Evolutionary conservation across 345 rosid species (phyloP).

Genomic region (Limnanthes douglasii): DNA sequence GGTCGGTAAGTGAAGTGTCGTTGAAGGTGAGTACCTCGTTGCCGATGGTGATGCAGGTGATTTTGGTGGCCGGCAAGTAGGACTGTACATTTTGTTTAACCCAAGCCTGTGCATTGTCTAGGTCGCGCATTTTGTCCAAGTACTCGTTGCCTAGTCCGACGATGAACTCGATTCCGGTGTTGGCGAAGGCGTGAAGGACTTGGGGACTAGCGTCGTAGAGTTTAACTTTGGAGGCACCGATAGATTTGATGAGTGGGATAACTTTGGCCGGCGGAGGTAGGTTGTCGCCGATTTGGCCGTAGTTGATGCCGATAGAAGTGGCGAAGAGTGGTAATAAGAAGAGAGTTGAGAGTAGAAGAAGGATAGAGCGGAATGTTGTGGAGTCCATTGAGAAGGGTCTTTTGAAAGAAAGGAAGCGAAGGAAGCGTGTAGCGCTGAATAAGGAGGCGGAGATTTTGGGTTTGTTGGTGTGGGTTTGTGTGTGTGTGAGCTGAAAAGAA

Average conservation of each 20-base stretch:
- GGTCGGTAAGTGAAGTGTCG: slow-evolving; percentile 39
- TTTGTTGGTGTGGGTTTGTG: too few species aligned
- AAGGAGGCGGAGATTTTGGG: too few species aligned
- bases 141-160: slow-evolving; percentile 68
- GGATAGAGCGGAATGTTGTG: too few species aligned
- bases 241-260: slow-evolving; percentile 61
- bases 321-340: slow-evolving; percentile 19
- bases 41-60: slow-evolving; percentile 71
- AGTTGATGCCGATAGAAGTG: slow-evolving; percentile 65
- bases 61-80: slow-evolving; percentile 66
- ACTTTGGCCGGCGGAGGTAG: slow-evolving; percentile 63
- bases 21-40: slow-evolving; percentile 72
- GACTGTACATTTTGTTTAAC: slow-evolving; percentile 53
- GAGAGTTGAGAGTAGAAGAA: slow-evolving; percentile 6
- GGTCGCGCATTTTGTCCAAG: slow-evolving; percentile 47
- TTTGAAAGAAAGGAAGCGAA: too few species aligned
- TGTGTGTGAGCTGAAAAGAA: too few species aligned
- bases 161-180: slow-evolving; percentile 61
- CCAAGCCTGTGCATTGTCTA: slow-evolving; percentile 46
- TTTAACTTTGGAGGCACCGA: slow-evolving; percentile 76
- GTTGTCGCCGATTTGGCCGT: slow-evolving; percentile 83
- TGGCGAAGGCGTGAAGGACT: slow-evolving; percentile 68
- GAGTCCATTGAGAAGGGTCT: too few species aligned
- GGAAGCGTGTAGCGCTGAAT: too few species aligned
- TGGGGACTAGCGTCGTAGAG: slow-evolving; percentile 76